Evolutionary conservation across 2,329 filamentous ascomycete genomes (phyloP), one percentile per base, ranked within the genome.

Genomic region (Fusarium scirpi): DNA sequence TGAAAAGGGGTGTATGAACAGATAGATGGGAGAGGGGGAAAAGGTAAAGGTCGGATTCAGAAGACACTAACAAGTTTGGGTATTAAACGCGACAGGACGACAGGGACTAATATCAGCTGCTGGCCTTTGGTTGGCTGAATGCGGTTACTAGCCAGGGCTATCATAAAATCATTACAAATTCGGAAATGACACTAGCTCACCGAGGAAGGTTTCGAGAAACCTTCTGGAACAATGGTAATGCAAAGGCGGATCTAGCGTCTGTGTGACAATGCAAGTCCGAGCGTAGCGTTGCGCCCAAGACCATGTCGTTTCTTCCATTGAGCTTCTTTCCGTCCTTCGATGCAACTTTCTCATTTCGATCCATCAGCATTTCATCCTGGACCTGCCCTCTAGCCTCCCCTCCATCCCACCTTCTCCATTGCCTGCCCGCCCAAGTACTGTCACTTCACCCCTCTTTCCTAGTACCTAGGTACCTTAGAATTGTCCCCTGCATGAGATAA

Each of bases 191-290:
- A 62, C 78, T 80, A 80, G 56, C 78, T 69, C n/a, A 32, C 32
- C 57, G 52, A 58, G 75, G 78, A 74, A 80, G 74, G 74, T 70
- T 81, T 81, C 80, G 74, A 76, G 80, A 81, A 81, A 72, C 60
- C 69, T 76, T 76, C 72, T 75, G 69, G 73, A 75, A 75, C 63
- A 71, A 69, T 66, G 53, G 53, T 65, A 62, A 71, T 61, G 59
- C 56, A 64, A 32, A 60, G 52, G 55, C 63, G 55, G 44, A 71
- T 65, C 64, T 71, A 70, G 68, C 64, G 67, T 52, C 40, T 58
- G 46, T 53, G 48, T 65, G 60, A 69, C 53, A 65, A 62, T 62
- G 68, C 52, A 46, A 65, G 68, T 58, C 57, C 49, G 53, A 66
- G 68, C 64, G 68, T 71, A 71, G 69, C 69, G 69, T 65, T 69